Conservation (phyloP, 2,329 filamentous ascomycete genomes). For the Botrytis squamosa region DNA sequence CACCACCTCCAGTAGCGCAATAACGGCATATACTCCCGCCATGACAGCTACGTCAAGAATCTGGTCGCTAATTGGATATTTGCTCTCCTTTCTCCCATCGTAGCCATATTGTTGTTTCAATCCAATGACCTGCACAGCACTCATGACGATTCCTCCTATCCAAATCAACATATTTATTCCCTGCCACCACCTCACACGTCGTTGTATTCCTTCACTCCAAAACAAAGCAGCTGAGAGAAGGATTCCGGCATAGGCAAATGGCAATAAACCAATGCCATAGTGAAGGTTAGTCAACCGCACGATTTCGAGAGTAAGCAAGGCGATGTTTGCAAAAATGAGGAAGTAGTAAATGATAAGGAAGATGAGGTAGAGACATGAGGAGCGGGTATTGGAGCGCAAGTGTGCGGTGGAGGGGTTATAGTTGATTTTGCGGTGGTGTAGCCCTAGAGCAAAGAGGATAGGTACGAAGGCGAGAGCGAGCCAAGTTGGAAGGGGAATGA, state of each 20-base stretch:
- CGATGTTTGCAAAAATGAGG: slow-evolving; percentile 36
- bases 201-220: slow-evolving; percentile 30
- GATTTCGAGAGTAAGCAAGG: slow-evolving; percentile 40
- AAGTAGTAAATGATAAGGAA: slow-evolving; percentile 36
- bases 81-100: slow-evolving; percentile 33
- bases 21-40: slow-evolving; percentile 39
- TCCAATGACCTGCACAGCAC: slow-evolving; percentile 37
- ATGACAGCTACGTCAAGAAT: slow-evolving; percentile 40
- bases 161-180: slow-evolving; percentile 36
- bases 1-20: slow-evolving; percentile 35
- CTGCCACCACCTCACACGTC: slow-evolving; percentile 33
- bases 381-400: slow-evolving; percentile 21
- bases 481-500: slow-evolving; percentile 41
- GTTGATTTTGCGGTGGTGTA: slow-evolving; percentile 28
- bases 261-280: slow-evolving; percentile 39
- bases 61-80: slow-evolving; percentile 40
- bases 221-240: slow-evolving; percentile 34
- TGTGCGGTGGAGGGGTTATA: slow-evolving; percentile 32
- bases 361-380: slow-evolving; percentile 26
- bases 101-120: slow-evolving; percentile 35
- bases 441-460: slow-evolving; percentile 29
- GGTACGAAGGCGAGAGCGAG: slow-evolving; percentile 36
- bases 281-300: slow-evolving; percentile 37
- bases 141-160: slow-evolving; percentile 36
- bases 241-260: slow-evolving; percentile 39